Base-by-base conservation (phyloP, 352 stramenopile species). In the Phytophthora cactorum region DNA sequence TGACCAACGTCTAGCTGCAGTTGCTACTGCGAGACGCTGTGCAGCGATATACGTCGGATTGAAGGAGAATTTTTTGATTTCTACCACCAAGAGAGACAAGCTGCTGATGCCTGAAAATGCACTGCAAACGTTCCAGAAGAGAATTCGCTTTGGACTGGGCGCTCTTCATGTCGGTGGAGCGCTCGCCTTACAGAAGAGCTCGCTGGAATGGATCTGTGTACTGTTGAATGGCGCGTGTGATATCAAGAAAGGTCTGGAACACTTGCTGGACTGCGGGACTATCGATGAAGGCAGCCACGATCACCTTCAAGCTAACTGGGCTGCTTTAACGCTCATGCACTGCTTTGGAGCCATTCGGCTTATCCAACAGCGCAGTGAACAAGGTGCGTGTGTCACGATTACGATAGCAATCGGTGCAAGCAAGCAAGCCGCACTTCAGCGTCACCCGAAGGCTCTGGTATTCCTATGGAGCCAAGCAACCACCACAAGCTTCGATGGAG, bases 381-480 rank as follows among this genome's bases (percentile, higher is more conserved):
- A 53, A 54, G 12, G 34, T 12, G 34, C 38, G 29, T 45, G 49
- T 11, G 54, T 54, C 17, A 22, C 22, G 22, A 22, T 22, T 22
- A 22, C 22, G 22, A 22, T 22, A 53, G 11, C 28, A 25, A 61
- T 68, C 22, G 25, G 2, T 15, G 45, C 4, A 10, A 52, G 56
- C 29, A 75, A 73, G 14, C 61, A 44, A 10, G 39, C 59, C 8
- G 63, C 38, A 14, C 36, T 77, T 11, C 41, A 69, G 43, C 53
- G 66, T 5, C 75, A 72, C 17, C 75, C 75, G 2, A 47, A 66
- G 28, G 63, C 66, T n/a, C 45, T 83, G 3, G n/a, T 83, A 14
- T 76, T 81, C n/a, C 66, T 77, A 5, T 83, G 75, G 75, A 78
- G 66, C 9, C 50, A 60, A 41, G 31, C 62, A 41, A 63, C 22